Evolutionary conservation across 2,329 filamentous ascomycete genomes (phyloP).

Genomic region (Penicillium aurantiogriseum): DNA sequence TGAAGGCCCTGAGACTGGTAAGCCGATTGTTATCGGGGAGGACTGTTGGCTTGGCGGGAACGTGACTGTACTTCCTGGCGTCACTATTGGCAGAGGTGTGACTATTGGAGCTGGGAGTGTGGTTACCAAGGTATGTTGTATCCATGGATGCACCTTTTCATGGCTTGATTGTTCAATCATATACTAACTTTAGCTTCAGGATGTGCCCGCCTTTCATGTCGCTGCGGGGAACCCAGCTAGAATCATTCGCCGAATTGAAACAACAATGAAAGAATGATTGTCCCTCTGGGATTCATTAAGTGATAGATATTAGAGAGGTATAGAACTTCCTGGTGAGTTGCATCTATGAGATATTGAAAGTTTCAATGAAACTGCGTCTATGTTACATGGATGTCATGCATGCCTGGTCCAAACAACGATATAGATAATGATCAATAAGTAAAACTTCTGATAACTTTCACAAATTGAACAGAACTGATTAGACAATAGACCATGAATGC

Average conservation of each 20-base stretch:
- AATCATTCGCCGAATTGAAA: slow-evolving; percentile 42
- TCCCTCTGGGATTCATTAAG: neutral
- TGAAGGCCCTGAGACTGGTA: slow-evolving; percentile 71
- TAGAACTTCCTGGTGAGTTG: neutral
- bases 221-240: slow-evolving; percentile 43
- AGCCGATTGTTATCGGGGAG: slow-evolving; percentile 71
- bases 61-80: slow-evolving; percentile 68
- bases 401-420: slow-evolving; percentile 8
- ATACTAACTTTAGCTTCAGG: slow-evolving; percentile 17
- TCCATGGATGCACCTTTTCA: neutral
- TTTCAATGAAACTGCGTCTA: neutral
- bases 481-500: neutral
- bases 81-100: slow-evolving; percentile 72
- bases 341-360: neutral
- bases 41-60: slow-evolving; percentile 80
- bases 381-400: slow-evolving; percentile 14
- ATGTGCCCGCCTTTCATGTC: slow-evolving; percentile 45
- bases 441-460: neutral
- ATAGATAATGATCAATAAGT: neutral
- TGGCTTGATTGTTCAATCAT: neutral
- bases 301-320: neutral
- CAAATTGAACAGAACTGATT: too few relatives aligned
- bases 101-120: slow-evolving; percentile 79
- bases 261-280: slow-evolving; percentile 28
- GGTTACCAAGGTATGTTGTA: slow-evolving; percentile 63